Percentiles rank a stretch among this genome's conserved stretches.
phyloP scores from a whole-genome alignment of 2,329 filamentous ascomycete species.

The Rutstroemia sp. region DNA sequence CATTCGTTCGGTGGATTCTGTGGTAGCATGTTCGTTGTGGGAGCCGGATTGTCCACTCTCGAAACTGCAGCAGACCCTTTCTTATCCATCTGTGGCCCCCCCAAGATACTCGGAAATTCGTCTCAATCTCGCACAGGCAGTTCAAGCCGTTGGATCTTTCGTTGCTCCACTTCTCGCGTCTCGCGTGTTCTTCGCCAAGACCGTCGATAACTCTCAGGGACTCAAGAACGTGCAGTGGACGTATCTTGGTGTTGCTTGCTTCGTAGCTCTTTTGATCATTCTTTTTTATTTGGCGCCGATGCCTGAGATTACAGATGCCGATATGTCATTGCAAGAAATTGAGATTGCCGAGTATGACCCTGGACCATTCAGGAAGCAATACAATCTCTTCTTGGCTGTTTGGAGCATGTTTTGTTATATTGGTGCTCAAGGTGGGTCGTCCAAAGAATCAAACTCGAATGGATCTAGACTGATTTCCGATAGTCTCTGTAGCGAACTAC shows the following conservation, averaged over 20 bases:
- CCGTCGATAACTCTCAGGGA: constrained; percentile 34
- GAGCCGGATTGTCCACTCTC: constrained; percentile 63
- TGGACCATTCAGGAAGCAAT: constrained; percentile 58
- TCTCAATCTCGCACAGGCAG: constrained; percentile 69
- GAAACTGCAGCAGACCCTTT: constrained; percentile 69
- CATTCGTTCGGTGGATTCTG: constrained; percentile 69
- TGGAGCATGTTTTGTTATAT: constrained; percentile 74
- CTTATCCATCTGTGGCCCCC: too few species aligned
- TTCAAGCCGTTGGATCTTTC: constrained; percentile 69
- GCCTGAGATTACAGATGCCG: constrained; percentile 65
- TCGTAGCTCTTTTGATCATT: constrained; percentile 57
- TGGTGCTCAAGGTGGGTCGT: constrained; percentile 48
- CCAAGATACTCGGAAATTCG: constrained; percentile 66
- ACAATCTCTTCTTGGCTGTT: constrained; percentile 67
- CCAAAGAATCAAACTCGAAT: too few species aligned
- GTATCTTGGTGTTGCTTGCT: constrained; percentile 43
- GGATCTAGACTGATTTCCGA: background rate
- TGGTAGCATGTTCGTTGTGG: constrained; percentile 64
- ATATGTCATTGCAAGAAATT: constrained; percentile 58
- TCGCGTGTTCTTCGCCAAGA: constrained; percentile 63
- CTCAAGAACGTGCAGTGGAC: constrained; percentile 59
- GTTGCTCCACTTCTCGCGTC: constrained; percentile 66
- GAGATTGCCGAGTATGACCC: constrained; percentile 37
- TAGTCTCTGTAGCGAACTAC: constrained; percentile 53
- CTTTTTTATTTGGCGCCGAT: constrained; percentile 58